These are phyloP conservation scores for Trypanosoma lewisi DNA, from an alignment of 208 protist genomes.

Conservation along the genomic window DNA sequence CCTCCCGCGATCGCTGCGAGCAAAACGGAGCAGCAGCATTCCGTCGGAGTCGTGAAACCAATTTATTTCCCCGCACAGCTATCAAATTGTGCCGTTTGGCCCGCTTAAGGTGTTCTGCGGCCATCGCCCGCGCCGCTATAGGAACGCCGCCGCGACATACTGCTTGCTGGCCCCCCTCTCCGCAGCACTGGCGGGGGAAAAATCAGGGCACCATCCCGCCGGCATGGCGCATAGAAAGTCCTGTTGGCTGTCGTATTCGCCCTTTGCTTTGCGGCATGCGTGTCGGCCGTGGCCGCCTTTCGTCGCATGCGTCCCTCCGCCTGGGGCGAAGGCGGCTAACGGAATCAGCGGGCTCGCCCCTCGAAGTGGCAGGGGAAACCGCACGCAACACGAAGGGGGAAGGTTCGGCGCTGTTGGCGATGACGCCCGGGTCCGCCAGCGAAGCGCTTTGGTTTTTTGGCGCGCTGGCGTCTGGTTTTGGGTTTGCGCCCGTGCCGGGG, in stretches of 20 bases:
- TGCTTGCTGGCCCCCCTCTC: slow-evolving; percentile 57
- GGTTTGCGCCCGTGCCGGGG: no score
- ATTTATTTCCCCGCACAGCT: slow-evolving; percentile 70
- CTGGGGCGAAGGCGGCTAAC: no score
- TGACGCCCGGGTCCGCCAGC: no score
- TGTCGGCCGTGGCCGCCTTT: no score
- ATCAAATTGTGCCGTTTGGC: slow-evolving; percentile 61
- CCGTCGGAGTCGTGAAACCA: slow-evolving; percentile 52
- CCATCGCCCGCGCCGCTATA: slow-evolving; percentile 52
- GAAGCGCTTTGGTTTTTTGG: no score
- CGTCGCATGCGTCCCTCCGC: no score
- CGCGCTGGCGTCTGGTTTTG: no score
- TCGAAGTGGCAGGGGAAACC: no score
- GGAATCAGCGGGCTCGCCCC: no score
- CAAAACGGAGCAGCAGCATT: slow-evolving; percentile 34
- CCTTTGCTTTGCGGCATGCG: slow-evolving; percentile 9
- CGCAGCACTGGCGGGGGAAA: slow-evolving; percentile 48
- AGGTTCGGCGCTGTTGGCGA: no score
- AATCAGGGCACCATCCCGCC: slow-evolving; percentile 29
- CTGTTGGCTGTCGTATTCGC: slow-evolving; percentile 16
- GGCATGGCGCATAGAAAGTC: slow-evolving; percentile 43
- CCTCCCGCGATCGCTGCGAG: slow-evolving; percentile 53
- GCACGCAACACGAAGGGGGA: no score
- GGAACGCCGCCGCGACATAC: slow-evolving; percentile 50
- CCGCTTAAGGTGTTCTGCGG: slow-evolving; percentile 53